Evolutionary conservation across 2,329 filamentous ascomycete species (phyloP).

Genomic region (Exophiala aquamarina): DNA sequence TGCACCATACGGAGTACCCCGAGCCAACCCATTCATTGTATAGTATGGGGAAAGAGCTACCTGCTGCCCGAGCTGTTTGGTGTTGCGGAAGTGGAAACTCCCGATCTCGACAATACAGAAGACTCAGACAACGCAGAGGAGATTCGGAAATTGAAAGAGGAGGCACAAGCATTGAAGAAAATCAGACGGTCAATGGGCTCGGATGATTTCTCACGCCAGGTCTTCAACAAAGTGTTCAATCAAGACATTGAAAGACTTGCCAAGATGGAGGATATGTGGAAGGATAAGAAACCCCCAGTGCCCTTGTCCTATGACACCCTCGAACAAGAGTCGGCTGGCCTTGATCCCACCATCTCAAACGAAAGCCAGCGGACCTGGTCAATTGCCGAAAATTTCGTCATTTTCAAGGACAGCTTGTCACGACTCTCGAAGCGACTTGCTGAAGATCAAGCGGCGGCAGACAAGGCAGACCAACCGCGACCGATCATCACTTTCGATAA

Average conservation of each 20-base stretch:
- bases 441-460: constrained; percentile 58
- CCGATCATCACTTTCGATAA: constrained; percentile 89
- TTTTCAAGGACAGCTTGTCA: constrained; percentile 78
- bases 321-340: constrained; percentile 50
- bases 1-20: constrained; percentile 97
- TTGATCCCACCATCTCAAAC: constrained; percentile 54
- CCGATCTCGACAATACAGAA: constrained; percentile 74
- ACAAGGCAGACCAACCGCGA: constrained; percentile 38
- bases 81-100: constrained; percentile 79
- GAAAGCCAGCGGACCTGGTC: constrained; percentile 79
- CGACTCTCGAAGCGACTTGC: constrained; percentile 74
- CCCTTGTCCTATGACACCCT: constrained; percentile 69
- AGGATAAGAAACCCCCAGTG: constrained; percentile 71
- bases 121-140: constrained; percentile 83
- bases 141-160: constrained; percentile 81
- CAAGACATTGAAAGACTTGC: constrained; percentile 78
- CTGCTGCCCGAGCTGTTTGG: constrained; percentile 94
- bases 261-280: constrained; percentile 97
- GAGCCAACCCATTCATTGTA: constrained; percentile 95
- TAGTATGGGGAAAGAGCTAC: constrained; percentile 98
- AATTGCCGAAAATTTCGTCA: constrained; percentile 76
- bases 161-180: constrained; percentile 77
- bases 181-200: constrained; percentile 82
- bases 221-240: constrained; percentile 92
- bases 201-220: constrained; percentile 69